Evolutionary conservation across 148 eudicot species (phyloP).

Genomic region (Rhododendron mucronatum): DNA sequence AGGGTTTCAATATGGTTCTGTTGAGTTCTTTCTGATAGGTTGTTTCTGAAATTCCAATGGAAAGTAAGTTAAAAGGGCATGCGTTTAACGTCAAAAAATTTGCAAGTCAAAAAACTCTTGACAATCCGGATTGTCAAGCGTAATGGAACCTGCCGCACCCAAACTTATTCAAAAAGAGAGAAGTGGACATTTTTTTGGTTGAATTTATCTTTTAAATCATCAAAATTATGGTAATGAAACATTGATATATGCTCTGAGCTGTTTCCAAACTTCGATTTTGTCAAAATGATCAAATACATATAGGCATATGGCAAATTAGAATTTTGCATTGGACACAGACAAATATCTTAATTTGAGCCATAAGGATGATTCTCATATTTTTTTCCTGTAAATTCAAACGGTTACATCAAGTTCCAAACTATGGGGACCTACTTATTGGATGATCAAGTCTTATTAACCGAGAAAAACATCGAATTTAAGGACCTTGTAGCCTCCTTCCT

Average conservation of each 20-base stretch:
- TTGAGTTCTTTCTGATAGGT: background rate
- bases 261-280: background rate
- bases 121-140: too few species aligned
- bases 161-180: too few species aligned
- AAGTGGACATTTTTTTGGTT: background rate
- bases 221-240: background rate
- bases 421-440: background rate
- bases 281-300: background rate
- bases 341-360: background rate
- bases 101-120: too few species aligned
- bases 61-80: too few species aligned
- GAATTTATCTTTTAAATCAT: background rate
- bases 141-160: too few species aligned
- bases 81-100: too few species aligned
- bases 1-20: background rate
- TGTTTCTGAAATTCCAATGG: background rate
- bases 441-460: background rate
- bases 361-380: background rate
- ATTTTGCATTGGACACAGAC: background rate
- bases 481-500: conserved; percentile 8
- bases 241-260: background rate
- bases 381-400: background rate
- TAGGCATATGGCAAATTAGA: background rate
- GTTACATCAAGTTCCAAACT: background rate
- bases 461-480: conserved; percentile 10